phyloP scores from a whole-genome alignment of 495 filamentous ascomycete genomes.

The Cryomyces minteri region DNA sequence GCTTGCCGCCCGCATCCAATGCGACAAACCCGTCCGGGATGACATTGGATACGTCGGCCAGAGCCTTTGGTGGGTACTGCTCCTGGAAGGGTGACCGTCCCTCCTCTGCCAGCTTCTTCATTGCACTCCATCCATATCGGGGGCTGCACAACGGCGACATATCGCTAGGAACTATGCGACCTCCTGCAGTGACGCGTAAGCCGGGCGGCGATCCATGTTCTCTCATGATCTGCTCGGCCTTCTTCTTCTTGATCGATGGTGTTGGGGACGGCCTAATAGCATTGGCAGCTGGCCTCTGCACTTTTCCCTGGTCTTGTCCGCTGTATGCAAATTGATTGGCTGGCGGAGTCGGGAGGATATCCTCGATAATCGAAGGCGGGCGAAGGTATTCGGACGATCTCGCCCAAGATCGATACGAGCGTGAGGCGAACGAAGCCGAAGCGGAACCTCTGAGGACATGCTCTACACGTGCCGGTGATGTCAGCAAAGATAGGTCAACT shows the following conservation, averaged over 20 bases:
- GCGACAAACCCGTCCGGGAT: conserved; percentile 13
- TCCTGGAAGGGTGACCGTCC: not conserved
- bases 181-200: conserved; percentile 45
- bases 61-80: not conserved
- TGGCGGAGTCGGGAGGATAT: too few species aligned
- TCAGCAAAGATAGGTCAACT: too few species aligned
- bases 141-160: conserved; percentile 15
- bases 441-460: too few species aligned
- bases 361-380: too few species aligned
- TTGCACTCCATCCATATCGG: conserved; percentile 10
- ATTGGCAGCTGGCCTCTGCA: too few species aligned
- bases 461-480: too few species aligned
- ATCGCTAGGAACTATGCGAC: conserved; percentile 38
- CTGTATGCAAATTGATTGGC: too few species aligned
- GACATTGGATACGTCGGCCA: not conserved
- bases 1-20: conserved; percentile 7
- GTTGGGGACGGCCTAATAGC: conserved; percentile 13
- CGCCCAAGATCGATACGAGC: too few species aligned
- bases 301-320: too few species aligned
- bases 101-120: not conserved
- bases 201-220: conserved; percentile 40
- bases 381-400: too few species aligned
- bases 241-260: conserved; percentile 20
- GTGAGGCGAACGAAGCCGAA: too few species aligned
- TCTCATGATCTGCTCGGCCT: conserved; percentile 29